Evolutionary conservation across 192 early-diverging fungal genomes (phyloP).

Genomic region (Podochytrium sp.): DNA sequence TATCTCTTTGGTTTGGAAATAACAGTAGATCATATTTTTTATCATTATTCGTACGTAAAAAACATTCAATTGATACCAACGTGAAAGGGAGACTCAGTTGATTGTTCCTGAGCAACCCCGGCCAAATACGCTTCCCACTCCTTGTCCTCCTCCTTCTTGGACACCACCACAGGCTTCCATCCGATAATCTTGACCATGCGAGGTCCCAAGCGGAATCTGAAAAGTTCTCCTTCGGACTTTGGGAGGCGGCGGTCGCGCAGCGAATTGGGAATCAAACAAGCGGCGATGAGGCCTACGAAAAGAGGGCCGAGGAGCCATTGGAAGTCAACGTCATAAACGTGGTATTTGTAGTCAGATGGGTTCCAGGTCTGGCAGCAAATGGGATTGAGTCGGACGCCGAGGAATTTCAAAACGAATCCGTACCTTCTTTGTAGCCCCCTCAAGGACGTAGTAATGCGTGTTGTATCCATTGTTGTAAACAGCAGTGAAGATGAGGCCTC

Average conservation of each 20-base stretch:
- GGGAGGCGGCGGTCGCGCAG: constrained; percentile 72
- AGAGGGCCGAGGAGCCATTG: constrained; percentile 72
- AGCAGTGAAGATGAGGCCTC: constrained; percentile 70
- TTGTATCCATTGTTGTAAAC: constrained; percentile 54
- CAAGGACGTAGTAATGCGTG: constrained; percentile 41
- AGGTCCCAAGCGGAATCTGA: constrained; percentile 53
- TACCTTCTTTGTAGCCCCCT: constrained; percentile 17
- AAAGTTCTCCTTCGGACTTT: constrained; percentile 59
- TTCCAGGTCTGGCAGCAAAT: constrained; percentile 44
- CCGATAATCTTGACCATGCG: constrained; percentile 52
- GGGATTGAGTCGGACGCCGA: too few species aligned
- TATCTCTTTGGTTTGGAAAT: too few species aligned
- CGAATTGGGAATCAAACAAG: constrained; percentile 64
- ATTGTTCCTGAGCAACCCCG: not conserved
- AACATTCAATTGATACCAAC: too few species aligned
- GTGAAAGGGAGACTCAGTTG: too few species aligned
- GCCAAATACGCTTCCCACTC: constrained; percentile 51
- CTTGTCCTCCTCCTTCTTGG: constrained; percentile 51
- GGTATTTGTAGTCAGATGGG: constrained; percentile 51
- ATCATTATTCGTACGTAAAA: too few species aligned
- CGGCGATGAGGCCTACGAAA: constrained; percentile 58
- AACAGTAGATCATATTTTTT: too few species aligned
- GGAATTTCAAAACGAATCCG: too few species aligned
- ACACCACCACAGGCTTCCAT: constrained; percentile 30
- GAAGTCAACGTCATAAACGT: constrained; percentile 59